Evolutionary conservation across 768 basidiomycete species (phyloP).

Genomic region (Russula dissimulans): DNA sequence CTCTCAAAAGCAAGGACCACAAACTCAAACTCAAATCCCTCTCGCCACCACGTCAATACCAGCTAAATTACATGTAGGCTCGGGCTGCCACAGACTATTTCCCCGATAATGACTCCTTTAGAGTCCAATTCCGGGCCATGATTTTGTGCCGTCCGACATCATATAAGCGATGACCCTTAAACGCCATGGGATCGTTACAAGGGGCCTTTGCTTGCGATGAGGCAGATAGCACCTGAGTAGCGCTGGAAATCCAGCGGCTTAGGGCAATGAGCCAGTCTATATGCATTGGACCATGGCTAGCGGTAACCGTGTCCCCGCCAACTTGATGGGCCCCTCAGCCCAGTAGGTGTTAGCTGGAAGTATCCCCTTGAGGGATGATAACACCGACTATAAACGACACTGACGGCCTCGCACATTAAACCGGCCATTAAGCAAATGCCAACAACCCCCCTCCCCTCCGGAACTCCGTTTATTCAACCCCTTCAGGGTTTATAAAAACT

Average conservation of each 20-base stretch:
- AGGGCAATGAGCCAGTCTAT: not conserved
- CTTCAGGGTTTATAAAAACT: slow-evolving; percentile 5
- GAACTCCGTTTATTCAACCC: not conserved
- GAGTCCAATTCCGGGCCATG: not conserved
- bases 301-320: not conserved
- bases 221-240: not conserved
- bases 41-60: not conserved
- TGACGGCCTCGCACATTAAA: not conserved
- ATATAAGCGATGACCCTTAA: not conserved
- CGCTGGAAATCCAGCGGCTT: too few species aligned
- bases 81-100: not conserved
- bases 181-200: not conserved
- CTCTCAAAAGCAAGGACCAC: not conserved
- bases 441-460: not conserved
- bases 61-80: not conserved
- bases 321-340: not conserved
- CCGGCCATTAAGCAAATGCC: not conserved
- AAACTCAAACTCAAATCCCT: not conserved
- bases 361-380: slow-evolving; percentile 8
- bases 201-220: not conserved
- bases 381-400: not conserved
- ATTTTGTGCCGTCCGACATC: not conserved
- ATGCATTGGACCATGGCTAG: not conserved
- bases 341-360: not conserved
- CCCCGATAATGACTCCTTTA: not conserved